These are phyloP conservation scores for Ochromonas danica DNA, from an alignment of 108 stramenopile species.

Conservation along the genomic window DNA sequence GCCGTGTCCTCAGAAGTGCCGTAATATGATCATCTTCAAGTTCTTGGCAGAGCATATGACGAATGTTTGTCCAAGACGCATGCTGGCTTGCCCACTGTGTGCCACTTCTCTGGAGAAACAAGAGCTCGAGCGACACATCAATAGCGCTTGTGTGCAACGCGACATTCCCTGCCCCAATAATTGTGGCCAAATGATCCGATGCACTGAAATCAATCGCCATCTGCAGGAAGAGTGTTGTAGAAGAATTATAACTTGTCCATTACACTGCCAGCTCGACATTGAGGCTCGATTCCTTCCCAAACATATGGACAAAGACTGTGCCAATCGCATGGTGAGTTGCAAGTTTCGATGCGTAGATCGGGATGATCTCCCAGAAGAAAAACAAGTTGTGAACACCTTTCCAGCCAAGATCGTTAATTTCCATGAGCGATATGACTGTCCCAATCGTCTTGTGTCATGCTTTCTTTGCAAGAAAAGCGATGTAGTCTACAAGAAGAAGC, in stretches of 20 bases:
- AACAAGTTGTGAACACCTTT: background rate
- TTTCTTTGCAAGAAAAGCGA: background rate
- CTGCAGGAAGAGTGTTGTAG: background rate
- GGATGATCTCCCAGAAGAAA: background rate
- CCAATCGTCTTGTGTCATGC: background rate
- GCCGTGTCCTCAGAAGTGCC: conserved; percentile 29
- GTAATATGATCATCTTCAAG: background rate
- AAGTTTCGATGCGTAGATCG: background rate
- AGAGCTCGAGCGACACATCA: background rate
- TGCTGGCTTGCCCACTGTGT: background rate
- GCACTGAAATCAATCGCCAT: background rate
- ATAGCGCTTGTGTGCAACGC: background rate
- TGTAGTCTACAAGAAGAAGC: background rate
- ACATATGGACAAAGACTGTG: conserved; percentile 6
- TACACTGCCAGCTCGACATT: background rate
- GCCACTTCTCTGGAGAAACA: background rate
- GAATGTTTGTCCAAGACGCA: background rate
- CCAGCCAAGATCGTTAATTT: conserved; percentile 1
- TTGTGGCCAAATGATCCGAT: background rate
- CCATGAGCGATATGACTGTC: conserved; percentile 25
- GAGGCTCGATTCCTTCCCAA: background rate
- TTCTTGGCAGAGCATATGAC: conserved; percentile 6
- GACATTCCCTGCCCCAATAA: background rate
- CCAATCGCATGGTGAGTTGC: background rate
- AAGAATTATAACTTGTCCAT: background rate